Percentiles rank a stretch among this genome's conserved stretches.
These are phyloP conservation scores for Cryptococcus sp. DNA, from an alignment of 1,284 basidiomycete genomes.

Conservation along the genomic window DNA sequence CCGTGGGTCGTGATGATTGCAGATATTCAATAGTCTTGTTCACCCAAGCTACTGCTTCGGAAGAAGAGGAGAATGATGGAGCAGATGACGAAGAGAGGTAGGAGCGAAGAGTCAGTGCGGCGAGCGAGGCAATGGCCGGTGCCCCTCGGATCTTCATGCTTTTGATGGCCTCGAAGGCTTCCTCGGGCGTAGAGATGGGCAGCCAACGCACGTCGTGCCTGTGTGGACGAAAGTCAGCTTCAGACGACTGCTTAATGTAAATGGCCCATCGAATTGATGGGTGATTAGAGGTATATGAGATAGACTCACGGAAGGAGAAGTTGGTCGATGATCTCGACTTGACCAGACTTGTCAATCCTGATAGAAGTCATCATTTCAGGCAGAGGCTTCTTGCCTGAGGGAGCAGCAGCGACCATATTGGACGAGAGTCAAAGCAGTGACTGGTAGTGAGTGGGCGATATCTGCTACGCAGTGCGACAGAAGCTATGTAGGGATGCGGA, in stretches of 20 bases:
- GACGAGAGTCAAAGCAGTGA: not conserved
- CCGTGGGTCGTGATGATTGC: conserved; percentile 84
- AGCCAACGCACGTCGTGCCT: conserved; percentile 72
- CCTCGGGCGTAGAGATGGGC: conserved; percentile 67
- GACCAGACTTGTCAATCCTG: conserved; percentile 59
- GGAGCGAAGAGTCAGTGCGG: conserved; percentile 73
- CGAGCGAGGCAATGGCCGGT: conserved; percentile 89
- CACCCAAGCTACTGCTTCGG: conserved; percentile 26
- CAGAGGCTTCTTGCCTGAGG: conserved; percentile 41
- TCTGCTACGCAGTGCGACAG: no score
- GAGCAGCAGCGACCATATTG: conserved; percentile 37
- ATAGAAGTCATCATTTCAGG: conserved; percentile 63
- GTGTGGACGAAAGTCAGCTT: not conserved
- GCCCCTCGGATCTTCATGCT: conserved; percentile 90
- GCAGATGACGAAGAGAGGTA: conserved; percentile 47
- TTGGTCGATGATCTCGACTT: conserved; percentile 82
- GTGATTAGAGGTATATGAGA: no score
- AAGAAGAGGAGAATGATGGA: conserved; percentile 31
- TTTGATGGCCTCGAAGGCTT: conserved; percentile 88
- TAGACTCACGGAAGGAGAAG: conserved; percentile 66
- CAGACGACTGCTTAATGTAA: no score
- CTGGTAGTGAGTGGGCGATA: not conserved
- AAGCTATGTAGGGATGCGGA: no score
- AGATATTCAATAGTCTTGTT: conserved; percentile 67
- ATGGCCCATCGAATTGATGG: no score